Percentiles rank a stretch among this genome's conserved stretches.
These are phyloP conservation scores for Acanthamoeba culbertsoni DNA, from an alignment of 208 protist genomes.

Conservation along the genomic window DNA sequence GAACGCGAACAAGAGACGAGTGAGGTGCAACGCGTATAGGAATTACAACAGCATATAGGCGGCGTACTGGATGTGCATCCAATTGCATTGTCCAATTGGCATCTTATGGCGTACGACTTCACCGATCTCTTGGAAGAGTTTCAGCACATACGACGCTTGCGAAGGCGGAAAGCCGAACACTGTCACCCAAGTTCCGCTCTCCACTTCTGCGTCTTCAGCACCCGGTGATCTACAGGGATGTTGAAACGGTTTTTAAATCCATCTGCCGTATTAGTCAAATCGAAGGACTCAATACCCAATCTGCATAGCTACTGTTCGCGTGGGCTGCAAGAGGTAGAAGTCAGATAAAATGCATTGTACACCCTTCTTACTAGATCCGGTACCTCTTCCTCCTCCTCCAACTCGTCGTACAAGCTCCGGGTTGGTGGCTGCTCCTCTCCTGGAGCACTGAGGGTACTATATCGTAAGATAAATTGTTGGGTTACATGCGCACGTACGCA, in stretches of 20 bases:
- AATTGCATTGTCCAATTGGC: background rate
- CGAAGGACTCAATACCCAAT: no score
- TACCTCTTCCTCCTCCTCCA: background rate
- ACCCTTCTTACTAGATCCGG: no score
- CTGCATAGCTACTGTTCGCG: no score
- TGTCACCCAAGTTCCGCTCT: constrained; percentile 25
- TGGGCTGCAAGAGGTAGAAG: no score
- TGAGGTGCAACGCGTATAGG: background rate
- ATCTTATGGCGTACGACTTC: constrained; percentile 24
- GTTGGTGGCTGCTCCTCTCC: background rate
- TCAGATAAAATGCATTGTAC: no score
- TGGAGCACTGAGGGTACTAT: background rate
- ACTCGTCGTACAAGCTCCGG: background rate
- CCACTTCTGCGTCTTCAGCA: background rate
- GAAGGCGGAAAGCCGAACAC: constrained; percentile 39
- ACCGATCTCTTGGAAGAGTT: constrained; percentile 1
- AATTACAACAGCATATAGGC: background rate
- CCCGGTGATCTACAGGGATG: background rate
- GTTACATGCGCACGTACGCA: background rate
- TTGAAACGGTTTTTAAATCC: no score
- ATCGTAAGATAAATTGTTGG: no score
- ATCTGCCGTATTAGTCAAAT: no score
- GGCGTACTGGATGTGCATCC: constrained; percentile 33
- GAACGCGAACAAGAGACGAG: background rate
- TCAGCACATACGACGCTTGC: background rate